Base-by-base conservation (phyloP, 345 rosid genomes). In the Hibiscus syriacus region DNA sequence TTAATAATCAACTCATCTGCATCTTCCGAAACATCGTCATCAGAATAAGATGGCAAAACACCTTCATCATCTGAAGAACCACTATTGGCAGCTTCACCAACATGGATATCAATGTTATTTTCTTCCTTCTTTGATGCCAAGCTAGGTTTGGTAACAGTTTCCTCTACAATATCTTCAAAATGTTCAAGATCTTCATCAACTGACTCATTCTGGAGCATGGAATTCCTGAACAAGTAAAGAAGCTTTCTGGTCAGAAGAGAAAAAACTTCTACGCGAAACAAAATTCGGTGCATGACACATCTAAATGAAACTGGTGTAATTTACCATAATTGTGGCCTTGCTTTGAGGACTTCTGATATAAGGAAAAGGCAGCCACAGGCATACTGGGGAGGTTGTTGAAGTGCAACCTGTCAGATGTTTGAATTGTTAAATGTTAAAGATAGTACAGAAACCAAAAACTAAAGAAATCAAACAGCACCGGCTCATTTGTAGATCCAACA, bases 281-380 rank as follows among this genome's bases (percentile, higher is more conserved):
- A 7, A 55, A 69, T 16, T 9, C 27, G 6, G 17, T 13, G 26
- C 13, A 26, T 5, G 16, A 13, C 56, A 43, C 27, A 70, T 68
- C 29, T 2, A 54, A 59, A 29, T 45, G 63, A 71, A 52, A 25
- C 54, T 38, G 55, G 62, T 14, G 63, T 34, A 1, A 4, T 7
- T 69, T 82, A 93, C 97, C 97, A 94, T 49, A 94, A 75, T 66
- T 88, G 93, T 0, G 93, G 92, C 59, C 93, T 84, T 50, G 96
- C 88, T 80, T 89, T 94, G 57, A 91, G 90, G 68, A 91, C 89
- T 80, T 94, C 99, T 17, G 99, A 94, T 27, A 94, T 81, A 68
- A 89, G 92, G 81, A 94, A 91, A 59, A 94, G 88, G 80, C 86
- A 94, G 68, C 97, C 99, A 68, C 99, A 91, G 27, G 99, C 88